These are phyloP conservation scores for Adansonia digitata DNA, from an alignment of 345 rosid species.

Conservation along the genomic window DNA sequence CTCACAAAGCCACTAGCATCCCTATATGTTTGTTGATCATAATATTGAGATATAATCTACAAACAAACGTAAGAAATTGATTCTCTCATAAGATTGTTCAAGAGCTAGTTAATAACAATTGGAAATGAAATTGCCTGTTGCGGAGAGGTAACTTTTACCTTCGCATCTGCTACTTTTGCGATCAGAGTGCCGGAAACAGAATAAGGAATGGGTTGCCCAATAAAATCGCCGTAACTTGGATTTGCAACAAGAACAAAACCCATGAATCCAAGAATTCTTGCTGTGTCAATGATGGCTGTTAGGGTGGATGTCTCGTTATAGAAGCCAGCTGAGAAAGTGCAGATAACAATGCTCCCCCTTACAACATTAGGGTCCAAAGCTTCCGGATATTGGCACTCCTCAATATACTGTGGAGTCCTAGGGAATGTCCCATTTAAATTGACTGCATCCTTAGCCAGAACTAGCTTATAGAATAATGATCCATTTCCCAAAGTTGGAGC, in stretches of 20 bases:
- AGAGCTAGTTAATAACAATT: background rate
- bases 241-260: constrained; percentile 69
- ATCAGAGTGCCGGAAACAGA: constrained; percentile 53
- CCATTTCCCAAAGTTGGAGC: constrained; percentile 64
- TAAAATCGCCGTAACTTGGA: constrained; percentile 53
- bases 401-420: constrained; percentile 40
- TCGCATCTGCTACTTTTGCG: constrained; percentile 51
- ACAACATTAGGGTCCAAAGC: constrained; percentile 49
- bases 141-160: constrained; percentile 30
- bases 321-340: constrained; percentile 77
- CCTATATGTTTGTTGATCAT: constrained; percentile 48
- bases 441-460: constrained; percentile 64
- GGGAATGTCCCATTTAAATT: constrained; percentile 40
- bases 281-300: constrained; percentile 50
- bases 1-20: constrained; percentile 35
- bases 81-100: background rate
- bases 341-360: constrained; percentile 51
- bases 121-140: background rate
- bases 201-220: constrained; percentile 59
- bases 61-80: constrained; percentile 7
- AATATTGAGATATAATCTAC: constrained; percentile 53
- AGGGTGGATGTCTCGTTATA: constrained; percentile 51
- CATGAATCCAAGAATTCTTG: constrained; percentile 46
- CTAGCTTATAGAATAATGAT: constrained; percentile 37
- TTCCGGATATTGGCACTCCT: constrained; percentile 76